Percentiles rank a stretch among this genome's conserved stretches.
Conservation (phyloP, 2,329 filamentous ascomycete genomes). For the Neofusicoccum ribis region DNA sequence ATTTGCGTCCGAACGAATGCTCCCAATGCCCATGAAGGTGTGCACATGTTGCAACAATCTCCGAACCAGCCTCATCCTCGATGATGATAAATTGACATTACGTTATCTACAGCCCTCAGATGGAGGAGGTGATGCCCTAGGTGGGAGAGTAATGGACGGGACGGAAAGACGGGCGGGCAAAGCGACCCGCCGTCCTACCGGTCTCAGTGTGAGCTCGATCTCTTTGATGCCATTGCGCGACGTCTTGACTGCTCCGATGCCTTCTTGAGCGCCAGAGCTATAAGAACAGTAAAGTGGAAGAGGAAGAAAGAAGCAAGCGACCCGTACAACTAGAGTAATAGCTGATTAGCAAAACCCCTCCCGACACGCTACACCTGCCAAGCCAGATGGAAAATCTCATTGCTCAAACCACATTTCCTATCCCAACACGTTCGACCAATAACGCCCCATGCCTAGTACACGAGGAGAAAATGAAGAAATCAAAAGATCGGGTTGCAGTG, state of each 20-base stretch:
- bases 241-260: not conserved
- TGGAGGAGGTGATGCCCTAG: too few relatives aligned
- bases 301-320: not conserved
- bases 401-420: not conserved
- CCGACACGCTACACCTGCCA: not conserved
- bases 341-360: not conserved
- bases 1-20: too few relatives aligned
- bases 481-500: not conserved
- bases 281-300: not conserved
- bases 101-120: too few relatives aligned
- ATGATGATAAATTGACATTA: too few relatives aligned
- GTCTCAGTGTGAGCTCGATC: not conserved
- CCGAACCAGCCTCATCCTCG: too few relatives aligned
- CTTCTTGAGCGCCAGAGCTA: not conserved
- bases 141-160: too few relatives aligned
- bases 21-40: too few relatives aligned
- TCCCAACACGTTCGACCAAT: slow-evolving; percentile 2
- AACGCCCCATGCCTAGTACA: slow-evolving; percentile 5
- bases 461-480: not conserved
- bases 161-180: not conserved
- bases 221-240: not conserved
- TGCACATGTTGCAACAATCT: too few relatives aligned
- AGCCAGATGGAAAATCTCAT: not conserved
- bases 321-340: not conserved
- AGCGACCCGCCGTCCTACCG: too few relatives aligned